phyloP scores from a whole-genome alignment of 164 flowering plant genomes.

The Piper betle region DNA sequence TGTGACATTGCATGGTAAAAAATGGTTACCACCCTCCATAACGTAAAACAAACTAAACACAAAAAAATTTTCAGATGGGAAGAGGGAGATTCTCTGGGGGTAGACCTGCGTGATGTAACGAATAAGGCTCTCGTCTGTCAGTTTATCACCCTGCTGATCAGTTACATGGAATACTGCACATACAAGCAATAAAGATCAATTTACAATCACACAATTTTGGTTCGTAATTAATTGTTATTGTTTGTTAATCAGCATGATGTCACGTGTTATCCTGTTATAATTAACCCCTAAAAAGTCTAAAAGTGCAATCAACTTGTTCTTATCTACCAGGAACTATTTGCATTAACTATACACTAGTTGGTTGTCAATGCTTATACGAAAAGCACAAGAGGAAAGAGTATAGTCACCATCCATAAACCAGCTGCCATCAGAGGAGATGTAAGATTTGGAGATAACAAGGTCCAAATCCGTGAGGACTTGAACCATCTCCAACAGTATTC shows the following conservation, averaged over 20 bases:
- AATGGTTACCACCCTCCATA: background rate
- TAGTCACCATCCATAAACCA: slow-evolving; percentile 94
- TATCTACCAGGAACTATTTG: background rate
- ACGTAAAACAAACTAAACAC: no score
- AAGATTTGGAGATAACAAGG: slow-evolving; percentile 79
- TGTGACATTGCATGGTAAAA: slow-evolving; percentile 9
- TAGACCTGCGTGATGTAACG: slow-evolving; percentile 67
- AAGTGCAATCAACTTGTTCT: background rate
- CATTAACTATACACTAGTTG: background rate
- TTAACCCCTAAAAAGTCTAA: no score
- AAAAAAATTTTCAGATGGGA: background rate
- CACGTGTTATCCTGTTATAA: no score
- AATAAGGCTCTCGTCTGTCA: slow-evolving; percentile 67
- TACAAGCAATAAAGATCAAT: slow-evolving; percentile 2
- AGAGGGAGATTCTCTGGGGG: background rate
- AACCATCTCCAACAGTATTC: slow-evolving; percentile 83
- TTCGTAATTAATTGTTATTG: no score
- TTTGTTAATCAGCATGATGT: no score
- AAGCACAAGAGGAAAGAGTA: background rate
- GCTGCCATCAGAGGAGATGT: slow-evolving; percentile 84
- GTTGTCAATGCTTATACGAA: no score
- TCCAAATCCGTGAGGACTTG: slow-evolving; percentile 91
- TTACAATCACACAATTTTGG: no score
- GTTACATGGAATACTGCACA: slow-evolving; percentile 83
- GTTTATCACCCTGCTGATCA: slow-evolving; percentile 59